A percentile compares a stretch with the other conserved stretches of the same genome.
phyloP scores from a whole-genome alignment of 2,329 filamentous ascomycete genomes.

The Dactylellina leptospora region DNA sequence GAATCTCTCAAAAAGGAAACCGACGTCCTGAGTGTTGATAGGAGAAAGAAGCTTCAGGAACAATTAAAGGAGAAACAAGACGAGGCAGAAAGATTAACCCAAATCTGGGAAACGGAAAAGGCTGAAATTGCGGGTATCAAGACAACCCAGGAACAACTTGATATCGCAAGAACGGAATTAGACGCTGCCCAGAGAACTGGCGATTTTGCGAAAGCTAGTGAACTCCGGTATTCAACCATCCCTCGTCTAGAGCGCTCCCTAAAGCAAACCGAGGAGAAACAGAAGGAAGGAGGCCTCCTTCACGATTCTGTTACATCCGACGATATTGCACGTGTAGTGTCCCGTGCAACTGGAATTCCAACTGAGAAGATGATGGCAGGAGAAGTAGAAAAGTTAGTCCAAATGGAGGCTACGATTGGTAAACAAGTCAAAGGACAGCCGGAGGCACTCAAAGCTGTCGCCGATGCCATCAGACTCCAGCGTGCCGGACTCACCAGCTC shows the following conservation, averaged over 20 bases:
- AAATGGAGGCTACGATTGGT: constrained; percentile 90
- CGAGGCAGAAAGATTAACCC: constrained; percentile 76
- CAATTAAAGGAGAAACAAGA: constrained; percentile 79
- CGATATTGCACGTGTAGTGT: constrained; percentile 92
- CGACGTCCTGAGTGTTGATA: constrained; percentile 85
- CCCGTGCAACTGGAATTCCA: constrained; percentile 89
- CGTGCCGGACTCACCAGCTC: constrained; percentile 90
- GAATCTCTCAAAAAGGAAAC: constrained; percentile 94
- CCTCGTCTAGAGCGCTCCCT: constrained; percentile 80
- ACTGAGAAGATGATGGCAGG: constrained; percentile 90
- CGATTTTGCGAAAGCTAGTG: constrained; percentile 88
- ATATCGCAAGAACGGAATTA: constrained; percentile 82
- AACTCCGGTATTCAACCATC: constrained; percentile 87
- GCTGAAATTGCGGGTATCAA: constrained; percentile 87
- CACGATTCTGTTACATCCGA: constrained; percentile 96
- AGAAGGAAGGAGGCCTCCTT: constrained; percentile 69
- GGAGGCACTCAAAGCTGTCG: constrained; percentile 87
- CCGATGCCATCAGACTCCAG: constrained; percentile 92
- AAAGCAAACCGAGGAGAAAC: constrained; percentile 73
- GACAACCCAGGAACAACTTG: constrained; percentile 84
- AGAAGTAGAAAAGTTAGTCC: constrained; percentile 91
- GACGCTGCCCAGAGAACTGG: constrained; percentile 87
- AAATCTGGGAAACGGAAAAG: constrained; percentile 90
- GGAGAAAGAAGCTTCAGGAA: constrained; percentile 82
- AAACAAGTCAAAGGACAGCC: constrained; percentile 90